These are phyloP conservation scores for Aspergillus phoenicis DNA, from an alignment of 2,329 filamentous ascomycete species.

Conservation along the genomic window DNA sequence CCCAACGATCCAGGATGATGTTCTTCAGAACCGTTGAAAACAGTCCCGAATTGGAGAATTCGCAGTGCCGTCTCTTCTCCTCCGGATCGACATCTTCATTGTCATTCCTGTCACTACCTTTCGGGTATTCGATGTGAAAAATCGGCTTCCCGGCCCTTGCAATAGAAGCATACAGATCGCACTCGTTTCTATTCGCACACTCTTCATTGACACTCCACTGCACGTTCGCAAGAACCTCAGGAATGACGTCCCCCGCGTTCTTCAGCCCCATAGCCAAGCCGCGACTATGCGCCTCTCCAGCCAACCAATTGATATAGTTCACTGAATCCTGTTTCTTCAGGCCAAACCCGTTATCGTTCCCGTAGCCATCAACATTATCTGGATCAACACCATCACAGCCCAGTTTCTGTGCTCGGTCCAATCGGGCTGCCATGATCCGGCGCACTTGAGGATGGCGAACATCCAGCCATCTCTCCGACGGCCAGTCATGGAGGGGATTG, in stretches of 20 bases:
- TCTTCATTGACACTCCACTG: slow-evolving; percentile 72
- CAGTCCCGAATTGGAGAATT: slow-evolving; percentile 46
- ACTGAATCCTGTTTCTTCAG: slow-evolving; percentile 61
- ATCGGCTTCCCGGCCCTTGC: slow-evolving; percentile 65
- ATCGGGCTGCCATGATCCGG: slow-evolving; percentile 64
- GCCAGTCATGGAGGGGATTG: slow-evolving; percentile 61
- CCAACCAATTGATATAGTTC: slow-evolving; percentile 64
- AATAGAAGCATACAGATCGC: slow-evolving; percentile 60
- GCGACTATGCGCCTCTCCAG: slow-evolving; percentile 54
- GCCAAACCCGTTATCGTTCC: slow-evolving; percentile 64
- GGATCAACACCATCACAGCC: slow-evolving; percentile 71
- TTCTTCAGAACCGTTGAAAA: slow-evolving; percentile 70
- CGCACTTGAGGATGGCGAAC: slow-evolving; percentile 56
- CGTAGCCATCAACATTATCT: slow-evolving; percentile 70
- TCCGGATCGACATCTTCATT: slow-evolving; percentile 32
- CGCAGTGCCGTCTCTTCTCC: slow-evolving; percentile 50
- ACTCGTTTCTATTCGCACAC: slow-evolving; percentile 64
- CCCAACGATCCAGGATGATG: slow-evolving; percentile 65
- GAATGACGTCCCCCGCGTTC: slow-evolving; percentile 65
- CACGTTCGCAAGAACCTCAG: slow-evolving; percentile 52
- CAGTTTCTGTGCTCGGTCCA: slow-evolving; percentile 61
- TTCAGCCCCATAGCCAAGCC: slow-evolving; percentile 68
- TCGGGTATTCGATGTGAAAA: slow-evolving; percentile 73
- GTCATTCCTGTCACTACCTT: slow-evolving; percentile 45
- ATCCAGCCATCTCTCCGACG: slow-evolving; percentile 69